Evolutionary conservation across 2,329 filamentous ascomycete genomes (phyloP).

Genomic region (Phialophora macrospora): DNA sequence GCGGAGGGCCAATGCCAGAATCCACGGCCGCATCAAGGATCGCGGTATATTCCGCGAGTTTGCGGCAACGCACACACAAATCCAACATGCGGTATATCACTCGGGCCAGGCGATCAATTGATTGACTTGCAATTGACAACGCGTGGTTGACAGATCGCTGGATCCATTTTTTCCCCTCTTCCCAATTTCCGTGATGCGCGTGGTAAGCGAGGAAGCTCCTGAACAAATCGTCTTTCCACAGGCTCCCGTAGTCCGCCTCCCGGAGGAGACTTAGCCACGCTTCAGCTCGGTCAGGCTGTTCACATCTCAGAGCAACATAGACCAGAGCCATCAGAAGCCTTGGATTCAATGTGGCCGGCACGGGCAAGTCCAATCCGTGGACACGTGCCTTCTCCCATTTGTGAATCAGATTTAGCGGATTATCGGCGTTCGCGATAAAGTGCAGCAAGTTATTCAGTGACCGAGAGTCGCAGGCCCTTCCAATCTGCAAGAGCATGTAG

Average conservation of each 20-base stretch:
- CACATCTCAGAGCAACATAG: constrained; percentile 29
- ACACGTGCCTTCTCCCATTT: constrained; percentile 30
- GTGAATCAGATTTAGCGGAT: constrained; percentile 22
- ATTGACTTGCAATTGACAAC: constrained; percentile 24
- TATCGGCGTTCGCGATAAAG: constrained; percentile 23
- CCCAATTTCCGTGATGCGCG: constrained; percentile 32
- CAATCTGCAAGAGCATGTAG: constrained; percentile 29
- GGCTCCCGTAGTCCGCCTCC: constrained; percentile 25
- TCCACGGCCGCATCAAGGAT: constrained; percentile 35
- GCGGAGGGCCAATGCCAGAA: constrained; percentile 28
- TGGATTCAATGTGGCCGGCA: constrained; percentile 31
- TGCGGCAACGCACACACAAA: constrained; percentile 36
- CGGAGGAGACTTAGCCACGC: constrained; percentile 33
- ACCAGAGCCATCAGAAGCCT: constrained; percentile 30
- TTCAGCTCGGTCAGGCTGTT: constrained; percentile 37
- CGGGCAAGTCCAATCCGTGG: constrained; percentile 32
- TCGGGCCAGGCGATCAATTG: constrained; percentile 23
- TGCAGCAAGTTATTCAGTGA: constrained; percentile 30
- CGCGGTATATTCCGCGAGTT: constrained; percentile 31
- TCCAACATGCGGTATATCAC: constrained; percentile 38
- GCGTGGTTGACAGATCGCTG: constrained; percentile 29
- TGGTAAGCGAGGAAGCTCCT: constrained; percentile 35
- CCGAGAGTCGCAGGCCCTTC: constrained; percentile 26
- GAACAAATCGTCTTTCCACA: constrained; percentile 31
- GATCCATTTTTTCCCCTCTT: constrained; percentile 35